A percentile compares a stretch with the other conserved stretches of the same genome.
These are phyloP conservation scores for Leccinum incarnatum DNA, from an alignment of 768 basidiomycete genomes.

Conservation along the genomic window DNA sequence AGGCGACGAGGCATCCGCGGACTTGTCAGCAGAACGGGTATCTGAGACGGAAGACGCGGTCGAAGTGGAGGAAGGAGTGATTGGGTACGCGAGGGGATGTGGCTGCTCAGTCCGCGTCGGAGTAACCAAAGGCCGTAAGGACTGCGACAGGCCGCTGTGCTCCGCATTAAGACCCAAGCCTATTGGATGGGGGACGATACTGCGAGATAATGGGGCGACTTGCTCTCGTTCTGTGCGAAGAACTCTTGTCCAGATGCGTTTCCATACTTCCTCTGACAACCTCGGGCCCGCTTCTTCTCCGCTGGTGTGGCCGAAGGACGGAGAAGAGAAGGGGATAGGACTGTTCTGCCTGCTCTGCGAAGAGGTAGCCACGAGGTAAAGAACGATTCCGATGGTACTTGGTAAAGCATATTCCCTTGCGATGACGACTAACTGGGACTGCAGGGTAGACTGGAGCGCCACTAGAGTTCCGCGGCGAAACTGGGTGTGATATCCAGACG, in stretches of 20 bases:
- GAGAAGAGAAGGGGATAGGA: conserved; percentile 18
- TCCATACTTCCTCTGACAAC: conserved; percentile 86
- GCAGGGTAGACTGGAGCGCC: conserved; percentile 78
- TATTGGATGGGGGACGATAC: conserved; percentile 39
- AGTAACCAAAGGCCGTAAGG: conserved; percentile 48
- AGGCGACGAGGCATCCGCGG: conserved; percentile 44
- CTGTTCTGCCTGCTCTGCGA: conserved; percentile 17
- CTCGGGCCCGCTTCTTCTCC: conserved; percentile 69
- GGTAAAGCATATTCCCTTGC: conserved; percentile 93
- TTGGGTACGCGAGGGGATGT: conserved; percentile 21
- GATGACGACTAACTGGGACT: conserved; percentile 81
- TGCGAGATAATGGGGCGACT: conserved; percentile 31
- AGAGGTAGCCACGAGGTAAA: conserved; percentile 67
- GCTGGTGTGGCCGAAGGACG: conserved; percentile 28
- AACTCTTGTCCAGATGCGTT: conserved; percentile 77
- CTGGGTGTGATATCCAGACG: conserved; percentile 75
- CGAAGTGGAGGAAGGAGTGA: conserved; percentile 21
- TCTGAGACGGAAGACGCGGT: conserved; percentile 38
- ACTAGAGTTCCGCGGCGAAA: conserved; percentile 85
- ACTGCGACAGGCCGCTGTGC: conserved; percentile 27
- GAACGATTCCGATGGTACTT: conserved; percentile 74
- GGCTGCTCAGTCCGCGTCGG: conserved; percentile 40
- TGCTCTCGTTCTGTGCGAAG: conserved; percentile 57
- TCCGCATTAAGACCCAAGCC: conserved; percentile 45
- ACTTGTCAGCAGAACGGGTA: conserved; percentile 45